Conservation (phyloP, 768 basidiomycete species). For the Boletus subparvulus region DNA sequence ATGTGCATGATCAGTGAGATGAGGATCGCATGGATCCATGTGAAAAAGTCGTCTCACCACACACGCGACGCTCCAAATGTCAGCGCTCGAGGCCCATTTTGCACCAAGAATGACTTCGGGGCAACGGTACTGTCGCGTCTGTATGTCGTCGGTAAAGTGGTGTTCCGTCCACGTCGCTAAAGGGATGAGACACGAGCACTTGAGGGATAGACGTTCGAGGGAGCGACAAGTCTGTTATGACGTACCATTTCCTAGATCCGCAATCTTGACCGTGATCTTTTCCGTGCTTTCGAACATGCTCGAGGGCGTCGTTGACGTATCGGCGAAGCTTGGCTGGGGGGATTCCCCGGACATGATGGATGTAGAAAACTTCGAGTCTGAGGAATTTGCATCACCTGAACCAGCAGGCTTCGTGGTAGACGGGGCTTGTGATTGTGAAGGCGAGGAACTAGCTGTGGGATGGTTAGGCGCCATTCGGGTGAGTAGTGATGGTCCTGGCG, state of each 20-base stretch:
- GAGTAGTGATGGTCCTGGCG: conserved; percentile 66
- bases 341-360: conserved; percentile 31
- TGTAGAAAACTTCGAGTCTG: conserved; percentile 27
- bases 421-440: conserved; percentile 30
- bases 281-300: conserved; percentile 43
- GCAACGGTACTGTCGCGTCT: conserved; percentile 95
- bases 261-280: conserved; percentile 97
- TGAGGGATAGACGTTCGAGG: neutral
- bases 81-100: conserved; percentile 93
- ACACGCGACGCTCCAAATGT: conserved; percentile 96
- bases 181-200: conserved; percentile 2
- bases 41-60: conserved; percentile 55
- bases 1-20: neutral
- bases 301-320: conserved; percentile 27
- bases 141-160: conserved; percentile 98
- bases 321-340: conserved; percentile 26
- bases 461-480: conserved; percentile 62
- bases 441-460: conserved; percentile 16
- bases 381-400: conserved; percentile 16
- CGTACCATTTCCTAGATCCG: conserved; percentile 93
- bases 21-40: neutral
- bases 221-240: conserved; percentile 1
- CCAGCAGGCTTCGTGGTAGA: conserved; percentile 20
- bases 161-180: conserved; percentile 85
- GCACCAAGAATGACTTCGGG: conserved; percentile 97